These are phyloP conservation scores for Chalciporus chontae DNA, from an alignment of 768 basidiomycete species.

Conservation along the genomic window DNA sequence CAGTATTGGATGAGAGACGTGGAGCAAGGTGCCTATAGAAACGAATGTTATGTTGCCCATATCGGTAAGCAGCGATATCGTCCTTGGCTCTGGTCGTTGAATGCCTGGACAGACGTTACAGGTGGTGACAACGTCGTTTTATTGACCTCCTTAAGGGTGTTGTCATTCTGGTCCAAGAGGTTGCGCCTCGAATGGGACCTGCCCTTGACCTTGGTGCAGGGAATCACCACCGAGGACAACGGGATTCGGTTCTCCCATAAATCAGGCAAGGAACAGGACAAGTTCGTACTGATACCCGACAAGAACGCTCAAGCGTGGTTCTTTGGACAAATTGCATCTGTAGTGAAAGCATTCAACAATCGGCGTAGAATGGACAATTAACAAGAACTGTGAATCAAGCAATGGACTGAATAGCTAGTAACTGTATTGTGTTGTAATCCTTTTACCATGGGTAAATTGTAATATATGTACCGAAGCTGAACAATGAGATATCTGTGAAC, in stretches of 20 bases:
- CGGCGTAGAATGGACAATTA: slow-evolving; percentile 64
- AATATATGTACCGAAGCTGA: slow-evolving; percentile 26
- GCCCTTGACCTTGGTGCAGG: slow-evolving; percentile 80
- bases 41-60: slow-evolving; percentile 88
- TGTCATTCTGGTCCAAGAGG: slow-evolving; percentile 83
- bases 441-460: slow-evolving; percentile 14
- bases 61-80: slow-evolving; percentile 56
- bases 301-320: slow-evolving; percentile 77
- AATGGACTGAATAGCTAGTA: slow-evolving; percentile 12
- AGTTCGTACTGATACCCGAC: slow-evolving; percentile 73
- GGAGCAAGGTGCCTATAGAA: slow-evolving; percentile 81
- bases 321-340: slow-evolving; percentile 69
- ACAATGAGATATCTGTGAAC: slow-evolving; percentile 20
- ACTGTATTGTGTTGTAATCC: slow-evolving; percentile 22
- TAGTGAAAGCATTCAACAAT: slow-evolving; percentile 75
- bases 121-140: slow-evolving; percentile 79
- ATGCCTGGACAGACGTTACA: slow-evolving; percentile 52
- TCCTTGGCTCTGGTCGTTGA: slow-evolving; percentile 7
- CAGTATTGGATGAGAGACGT: slow-evolving; percentile 98
- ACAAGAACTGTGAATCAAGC: neutral
- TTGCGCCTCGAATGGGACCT: slow-evolving; percentile 90
- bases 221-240: slow-evolving; percentile 84
- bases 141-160: slow-evolving; percentile 72
- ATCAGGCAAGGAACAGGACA: slow-evolving; percentile 68
- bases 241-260: slow-evolving; percentile 89